These are phyloP conservation scores for Aphanomyces cochlioides DNA, from an alignment of 352 stramenopile genomes.

Conservation along the genomic window DNA sequence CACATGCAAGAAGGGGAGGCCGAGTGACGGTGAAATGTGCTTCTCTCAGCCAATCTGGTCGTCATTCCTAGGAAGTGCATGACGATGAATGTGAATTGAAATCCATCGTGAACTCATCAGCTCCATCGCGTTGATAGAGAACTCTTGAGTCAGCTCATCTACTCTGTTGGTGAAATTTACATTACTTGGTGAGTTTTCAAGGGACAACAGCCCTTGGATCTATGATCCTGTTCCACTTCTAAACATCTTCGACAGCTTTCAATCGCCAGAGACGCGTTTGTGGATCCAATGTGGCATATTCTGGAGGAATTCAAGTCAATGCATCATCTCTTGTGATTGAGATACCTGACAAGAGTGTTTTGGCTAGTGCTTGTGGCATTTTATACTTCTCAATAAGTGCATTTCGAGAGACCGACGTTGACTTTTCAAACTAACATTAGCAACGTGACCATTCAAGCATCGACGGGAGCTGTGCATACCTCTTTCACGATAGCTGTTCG, in stretches of 20 bases:
- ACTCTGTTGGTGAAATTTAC: too few species aligned
- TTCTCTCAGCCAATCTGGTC: too few species aligned
- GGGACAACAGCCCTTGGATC: background rate
- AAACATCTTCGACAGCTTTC: conserved; percentile 42
- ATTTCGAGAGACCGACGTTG: conserved; percentile 43
- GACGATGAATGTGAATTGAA: too few species aligned
- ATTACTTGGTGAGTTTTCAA: background rate
- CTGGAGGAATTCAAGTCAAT: conserved; percentile 29
- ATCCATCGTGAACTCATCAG: too few species aligned
- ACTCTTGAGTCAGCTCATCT: too few species aligned
- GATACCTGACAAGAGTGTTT: conserved; percentile 49
- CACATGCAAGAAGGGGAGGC: too few species aligned
- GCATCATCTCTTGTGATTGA: background rate
- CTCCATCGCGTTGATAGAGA: too few species aligned
- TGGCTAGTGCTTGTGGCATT: conserved; percentile 42
- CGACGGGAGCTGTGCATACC: conserved; percentile 31
- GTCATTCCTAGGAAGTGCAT: too few species aligned
- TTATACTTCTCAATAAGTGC: conserved; percentile 45
- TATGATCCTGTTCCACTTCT: conserved; percentile 11
- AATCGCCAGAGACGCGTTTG: conserved; percentile 52
- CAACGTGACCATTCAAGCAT: conserved; percentile 4
- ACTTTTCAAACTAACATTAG: conserved; percentile 40
- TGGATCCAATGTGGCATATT: conserved; percentile 47
- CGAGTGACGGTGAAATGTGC: too few species aligned
- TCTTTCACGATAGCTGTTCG: conserved; percentile 54